A percentile compares a stretch with the other conserved stretches of the same genome.
These are phyloP conservation scores for Amaranthus palmeri DNA, from an alignment of 148 eudicot species.

Conservation along the genomic window DNA sequence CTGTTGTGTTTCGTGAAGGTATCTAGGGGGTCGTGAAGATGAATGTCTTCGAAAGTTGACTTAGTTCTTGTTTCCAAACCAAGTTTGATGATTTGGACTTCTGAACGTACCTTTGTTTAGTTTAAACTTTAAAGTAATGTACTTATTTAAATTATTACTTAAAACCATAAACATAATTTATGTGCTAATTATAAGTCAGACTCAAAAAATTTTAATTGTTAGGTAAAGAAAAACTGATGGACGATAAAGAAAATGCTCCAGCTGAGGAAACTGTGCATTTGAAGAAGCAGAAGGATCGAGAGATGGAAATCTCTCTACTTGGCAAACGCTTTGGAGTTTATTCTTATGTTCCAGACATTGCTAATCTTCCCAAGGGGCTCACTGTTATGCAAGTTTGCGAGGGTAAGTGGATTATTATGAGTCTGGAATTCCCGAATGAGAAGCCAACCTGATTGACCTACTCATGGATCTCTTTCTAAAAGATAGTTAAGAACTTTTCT, in stretches of 20 bases:
- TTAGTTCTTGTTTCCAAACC: too few species aligned
- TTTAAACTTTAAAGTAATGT: too few species aligned
- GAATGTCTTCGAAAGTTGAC: too few species aligned
- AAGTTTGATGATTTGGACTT: too few species aligned
- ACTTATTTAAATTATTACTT: too few species aligned
- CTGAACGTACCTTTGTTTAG: too few species aligned
- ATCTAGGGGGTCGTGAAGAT: too few species aligned
- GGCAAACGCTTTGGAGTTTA: constrained; percentile 28
- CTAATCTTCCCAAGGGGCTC: constrained; percentile 31
- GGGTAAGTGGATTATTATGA: constrained; percentile 35
- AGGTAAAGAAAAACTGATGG: constrained; percentile 9
- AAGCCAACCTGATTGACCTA: background rate
- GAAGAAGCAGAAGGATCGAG: constrained; percentile 11
- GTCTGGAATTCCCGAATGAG: constrained; percentile 39
- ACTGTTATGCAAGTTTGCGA: constrained; percentile 37
- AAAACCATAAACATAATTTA: too few species aligned
- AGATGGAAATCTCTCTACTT: background rate
- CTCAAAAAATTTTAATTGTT: background rate
- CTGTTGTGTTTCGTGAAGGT: too few species aligned
- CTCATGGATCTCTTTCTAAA: background rate
- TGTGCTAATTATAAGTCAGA: too few species aligned
- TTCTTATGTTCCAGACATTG: constrained; percentile 32
- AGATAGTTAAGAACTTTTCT: background rate
- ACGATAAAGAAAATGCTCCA: background rate
- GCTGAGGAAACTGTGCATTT: constrained; percentile 2